Base-by-base conservation (phyloP, 139 green algal genomes). In the Tetraselmis chui region DNA sequence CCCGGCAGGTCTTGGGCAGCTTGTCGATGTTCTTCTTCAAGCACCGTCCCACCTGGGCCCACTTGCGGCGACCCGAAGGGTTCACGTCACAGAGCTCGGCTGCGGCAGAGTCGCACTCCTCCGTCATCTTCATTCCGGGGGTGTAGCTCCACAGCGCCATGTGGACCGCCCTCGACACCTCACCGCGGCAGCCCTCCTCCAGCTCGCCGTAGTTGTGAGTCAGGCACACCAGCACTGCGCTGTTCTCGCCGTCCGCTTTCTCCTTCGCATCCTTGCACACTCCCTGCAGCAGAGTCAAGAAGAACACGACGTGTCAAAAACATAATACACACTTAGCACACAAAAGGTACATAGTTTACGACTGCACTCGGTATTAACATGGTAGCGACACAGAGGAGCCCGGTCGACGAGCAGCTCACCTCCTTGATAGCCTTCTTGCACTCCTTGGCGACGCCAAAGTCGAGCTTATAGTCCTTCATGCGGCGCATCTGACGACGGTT, bases 91-190 rank as follows among this genome's bases (percentile, higher is more conserved):
- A 94, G 23, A 91, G 31, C 28, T 87, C 45, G 28, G 85, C 30
- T 2, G 94, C 90, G 80, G 95, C 91, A 0, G 83, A 76, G 67
- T 98, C 94, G 86, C 94, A 98, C 1, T 82, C 32, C 24, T 75
- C 22, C 0, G 94, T 97, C 31, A 97, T 77, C 24, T 88, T 84
- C 0, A 79, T 79, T 2, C 85, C 87, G 23, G 85, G 80, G 28
- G 83, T 76, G 89, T 94, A 98, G 27, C 92, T 88, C 85, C 88
- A 97, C 78, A 98, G 91, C 1, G 94, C 93, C 90, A 95, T 94
- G 80, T 93, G 91, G 29, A 95, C 87, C 0, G 92, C 92, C 28
- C 94, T 91, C 2, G 87, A 88, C 75, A 97, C 81, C 91, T 97
- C 92, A 28, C 83, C 82, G 80, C 89, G 81, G 87, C 94, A 97